Base-by-base conservation (phyloP, 495 filamentous ascomycete species). In the Tetracladium setigerum region DNA sequence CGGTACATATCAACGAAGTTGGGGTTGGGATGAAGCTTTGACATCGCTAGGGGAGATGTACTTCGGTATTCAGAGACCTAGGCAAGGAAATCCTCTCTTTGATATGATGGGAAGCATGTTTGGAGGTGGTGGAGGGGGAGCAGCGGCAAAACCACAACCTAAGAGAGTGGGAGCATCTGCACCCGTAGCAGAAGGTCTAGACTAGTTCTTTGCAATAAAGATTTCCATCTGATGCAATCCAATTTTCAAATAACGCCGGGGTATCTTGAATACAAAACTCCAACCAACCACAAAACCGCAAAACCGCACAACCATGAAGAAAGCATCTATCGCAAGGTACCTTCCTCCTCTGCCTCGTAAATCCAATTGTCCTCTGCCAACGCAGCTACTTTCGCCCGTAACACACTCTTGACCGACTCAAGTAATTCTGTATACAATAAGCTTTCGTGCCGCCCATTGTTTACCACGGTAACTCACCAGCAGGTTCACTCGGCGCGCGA, bases 31-130 rank as follows among this genome's bases (percentile, higher is more conserved):
- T 34, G 89, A 92, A 60, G 77, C 86, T 16, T 68, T 97, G 54
- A 83, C 86, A 35, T 80, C 86, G 62, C 81, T 97, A 53, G 92
- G 85, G 34, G 90, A 97, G 74, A 90, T 92, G 77, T 99, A 96
- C 68, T 99, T 97, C 63, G 82, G 78, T n/a, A 95, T 99, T 59
- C 83, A 83, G 72, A 79, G 89, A 52, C 90, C 87, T 24, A 73
- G 83, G 41, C 86, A 91, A 67, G 82, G 82, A 35, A 96, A 95
- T 60, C 89, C 89, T 7, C 62, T 97, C 55, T 74, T 97, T 57
- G 94, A 97, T 57, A 97, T 99, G 89, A 95, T 97, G 89, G 86
- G 89, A 3, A 86, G 78, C 52, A 80, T 99, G 76, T 82, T 96
- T 62, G 88, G 89, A 6, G 89, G 88, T 42, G 56, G 54, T 30